Percentiles rank a stretch among this genome's conserved stretches.
These are phyloP conservation scores for Mucor indicus DNA, from an alignment of 371 early-diverging fungal genomes.

Conservation along the genomic window DNA sequence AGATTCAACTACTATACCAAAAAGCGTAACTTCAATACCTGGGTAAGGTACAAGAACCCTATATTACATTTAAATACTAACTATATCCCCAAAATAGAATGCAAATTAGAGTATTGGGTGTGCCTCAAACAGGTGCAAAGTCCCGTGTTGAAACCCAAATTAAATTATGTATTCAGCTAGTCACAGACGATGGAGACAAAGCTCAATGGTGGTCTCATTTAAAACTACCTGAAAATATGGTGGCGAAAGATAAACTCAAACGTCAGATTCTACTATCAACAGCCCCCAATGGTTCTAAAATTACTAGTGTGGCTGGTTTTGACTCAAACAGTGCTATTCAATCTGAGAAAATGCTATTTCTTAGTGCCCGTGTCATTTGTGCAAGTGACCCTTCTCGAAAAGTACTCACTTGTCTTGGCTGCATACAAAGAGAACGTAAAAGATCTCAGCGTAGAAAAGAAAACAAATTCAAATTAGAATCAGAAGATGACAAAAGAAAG, in stretches of 20 bases:
- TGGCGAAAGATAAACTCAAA: conserved; percentile 59
- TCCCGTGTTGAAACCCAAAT: conserved; percentile 88
- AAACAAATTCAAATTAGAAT: conserved; percentile 31
- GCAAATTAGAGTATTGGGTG: conserved; percentile 65
- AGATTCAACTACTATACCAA: too few relatives aligned
- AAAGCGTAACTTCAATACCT: too few relatives aligned
- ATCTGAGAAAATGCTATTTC: conserved; percentile 53
- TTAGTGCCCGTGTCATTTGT: conserved; percentile 82
- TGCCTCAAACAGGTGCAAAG: conserved; percentile 72
- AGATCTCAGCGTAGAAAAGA: conserved; percentile 56
- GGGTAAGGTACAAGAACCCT: too few relatives aligned
- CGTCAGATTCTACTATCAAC: conserved; percentile 17
- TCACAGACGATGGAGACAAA: conserved; percentile 59
- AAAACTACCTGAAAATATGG: conserved; percentile 64
- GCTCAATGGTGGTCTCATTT: conserved; percentile 70
- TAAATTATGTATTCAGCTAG: conserved; percentile 73
- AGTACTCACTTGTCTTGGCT: conserved; percentile 81
- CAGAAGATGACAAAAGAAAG: conserved; percentile 19
- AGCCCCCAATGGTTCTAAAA: conserved; percentile 17
- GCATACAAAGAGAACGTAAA: conserved; percentile 80
- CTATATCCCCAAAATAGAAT: conserved; percentile 19
- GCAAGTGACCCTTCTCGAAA: conserved; percentile 78
- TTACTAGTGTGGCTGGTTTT: not conserved
- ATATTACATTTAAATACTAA: too few relatives aligned
- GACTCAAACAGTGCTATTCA: conserved; percentile 23